Evolutionary conservation across 768 basidiomycete genomes (phyloP).

Genomic region (Pisolithus marmoratus): DNA sequence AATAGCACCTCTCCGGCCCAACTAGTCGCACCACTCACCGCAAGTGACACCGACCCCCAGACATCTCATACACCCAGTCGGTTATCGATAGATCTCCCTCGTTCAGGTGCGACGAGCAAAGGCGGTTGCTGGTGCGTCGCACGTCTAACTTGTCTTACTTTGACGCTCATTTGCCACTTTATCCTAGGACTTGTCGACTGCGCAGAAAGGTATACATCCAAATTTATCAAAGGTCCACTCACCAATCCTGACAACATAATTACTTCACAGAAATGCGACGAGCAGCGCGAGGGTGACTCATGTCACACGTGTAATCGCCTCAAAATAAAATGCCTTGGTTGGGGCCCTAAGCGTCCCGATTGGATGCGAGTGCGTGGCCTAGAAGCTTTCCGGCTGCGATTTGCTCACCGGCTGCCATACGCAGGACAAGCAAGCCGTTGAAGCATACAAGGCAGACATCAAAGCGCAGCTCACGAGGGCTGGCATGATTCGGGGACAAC

Average conservation of each 20-base stretch:
- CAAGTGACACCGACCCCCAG: conserved; percentile 28
- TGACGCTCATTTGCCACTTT: conserved; percentile 2
- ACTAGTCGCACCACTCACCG: conserved; percentile 29
- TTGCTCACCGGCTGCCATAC: conserved; percentile 13
- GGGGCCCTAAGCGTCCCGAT: conserved; percentile 81
- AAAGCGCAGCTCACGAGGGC: conserved; percentile 73
- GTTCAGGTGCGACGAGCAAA: conserved; percentile 51
- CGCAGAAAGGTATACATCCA: conserved; percentile 64
- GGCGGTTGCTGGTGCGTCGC: conserved; percentile 74
- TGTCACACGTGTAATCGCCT: conserved; percentile 79
- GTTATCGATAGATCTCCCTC: conserved; percentile 45
- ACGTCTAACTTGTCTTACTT: conserved; percentile 1
- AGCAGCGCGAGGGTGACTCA: conserved; percentile 73
- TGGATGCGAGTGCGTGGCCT: conserved; percentile 71
- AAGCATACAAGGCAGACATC: conserved; percentile 78
- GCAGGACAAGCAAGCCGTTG: conserved; percentile 81
- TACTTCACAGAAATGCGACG: conserved; percentile 73
- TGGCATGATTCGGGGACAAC: conserved; percentile 79
- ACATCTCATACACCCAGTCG: conserved; percentile 38
- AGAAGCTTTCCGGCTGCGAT: conserved; percentile 2
- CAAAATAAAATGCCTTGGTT: conserved; percentile 77
- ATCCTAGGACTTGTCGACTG: conserved; percentile 71
- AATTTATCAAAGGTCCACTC: background rate
- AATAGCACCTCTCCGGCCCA: conserved; percentile 44
- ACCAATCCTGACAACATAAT: conserved; percentile 6